phyloP scores from a whole-genome alignment of 805 yeast species.

The Scheffersomyces spartinae region DNA sequence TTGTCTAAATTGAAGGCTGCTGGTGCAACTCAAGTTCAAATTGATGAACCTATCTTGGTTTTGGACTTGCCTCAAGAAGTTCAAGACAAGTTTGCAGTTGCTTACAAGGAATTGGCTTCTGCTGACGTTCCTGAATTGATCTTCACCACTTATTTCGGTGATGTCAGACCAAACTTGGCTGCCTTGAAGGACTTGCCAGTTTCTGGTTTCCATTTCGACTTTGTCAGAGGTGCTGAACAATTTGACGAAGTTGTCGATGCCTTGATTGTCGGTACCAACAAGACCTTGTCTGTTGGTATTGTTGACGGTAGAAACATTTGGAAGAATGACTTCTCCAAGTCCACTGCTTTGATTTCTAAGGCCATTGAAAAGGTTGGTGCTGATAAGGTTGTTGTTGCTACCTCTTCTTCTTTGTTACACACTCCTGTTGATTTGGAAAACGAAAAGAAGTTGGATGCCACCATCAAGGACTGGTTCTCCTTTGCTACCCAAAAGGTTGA shows the following conservation, averaged over 20 bases:
- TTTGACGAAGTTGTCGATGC: constrained; percentile 68
- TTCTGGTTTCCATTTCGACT: constrained; percentile 92
- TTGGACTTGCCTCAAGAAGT: constrained; percentile 81
- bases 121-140: constrained; percentile 65
- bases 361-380: constrained; percentile 80
- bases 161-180: constrained; percentile 89
- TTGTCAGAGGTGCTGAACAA: constrained; percentile 93
- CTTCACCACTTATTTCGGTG: constrained; percentile 94
- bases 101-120: constrained; percentile 67
- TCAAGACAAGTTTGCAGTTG: constrained; percentile 78
- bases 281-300: constrained; percentile 89
- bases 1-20: constrained; percentile 81
- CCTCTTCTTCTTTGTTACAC: constrained; percentile 95
- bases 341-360: constrained; percentile 68
- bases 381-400: constrained; percentile 79
- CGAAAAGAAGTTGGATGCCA: constrained; percentile 85
- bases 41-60: constrained; percentile 95
- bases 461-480: constrained; percentile 95
- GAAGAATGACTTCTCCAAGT: constrained; percentile 91
- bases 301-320: constrained; percentile 99
- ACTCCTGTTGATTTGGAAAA: constrained; percentile 93
- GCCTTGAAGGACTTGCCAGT: constrained; percentile 89
- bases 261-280: constrained; percentile 53
- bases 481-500: constrained; percentile 93
- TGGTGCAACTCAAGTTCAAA: constrained; percentile 91